A percentile compares a stretch with the other conserved stretches of the same genome.
Conservation (phyloP, 2,329 filamentous ascomycete genomes). For the Tolypocladium tropicale region DNA sequence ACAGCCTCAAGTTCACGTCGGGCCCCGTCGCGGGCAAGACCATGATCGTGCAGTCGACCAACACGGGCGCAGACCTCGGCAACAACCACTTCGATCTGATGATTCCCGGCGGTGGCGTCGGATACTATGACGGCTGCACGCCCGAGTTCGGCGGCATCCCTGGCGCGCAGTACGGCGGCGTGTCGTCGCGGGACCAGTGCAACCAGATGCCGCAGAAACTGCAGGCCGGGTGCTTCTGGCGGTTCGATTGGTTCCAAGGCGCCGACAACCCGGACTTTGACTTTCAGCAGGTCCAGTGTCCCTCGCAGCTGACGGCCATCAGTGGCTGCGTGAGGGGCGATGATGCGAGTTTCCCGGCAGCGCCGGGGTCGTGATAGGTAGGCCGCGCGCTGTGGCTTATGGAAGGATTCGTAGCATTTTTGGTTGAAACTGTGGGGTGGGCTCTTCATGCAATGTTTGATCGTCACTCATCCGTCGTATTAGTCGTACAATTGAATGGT, state of each 20-base stretch:
- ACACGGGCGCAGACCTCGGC: conserved; percentile 34
- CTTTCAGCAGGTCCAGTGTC: conserved; percentile 47
- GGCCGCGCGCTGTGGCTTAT: neutral
- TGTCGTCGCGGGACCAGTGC: conserved; percentile 40
- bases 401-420: neutral
- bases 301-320: conserved; percentile 32
- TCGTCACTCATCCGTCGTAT: neutral
- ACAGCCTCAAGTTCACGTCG: conserved; percentile 36
- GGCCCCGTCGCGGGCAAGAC: conserved; percentile 46
- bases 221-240: conserved; percentile 50
- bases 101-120: conserved; percentile 45
- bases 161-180: conserved; percentile 48
- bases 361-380: neutral
- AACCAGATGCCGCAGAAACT: conserved; percentile 40
- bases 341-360: conserved; percentile 16
- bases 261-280: conserved; percentile 46
- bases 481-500: neutral
- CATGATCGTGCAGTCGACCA: conserved; percentile 55
- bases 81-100: conserved; percentile 29
- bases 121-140: conserved; percentile 42
- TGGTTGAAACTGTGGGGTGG: neutral
- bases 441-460: neutral
- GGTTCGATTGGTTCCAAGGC: conserved; percentile 53
- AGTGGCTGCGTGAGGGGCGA: conserved; percentile 24
- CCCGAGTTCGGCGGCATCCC: conserved; percentile 32